Evolutionary conservation across 108 stramenopile species (phyloP).

Genomic region (Pseudonitzschia pungens): DNA sequence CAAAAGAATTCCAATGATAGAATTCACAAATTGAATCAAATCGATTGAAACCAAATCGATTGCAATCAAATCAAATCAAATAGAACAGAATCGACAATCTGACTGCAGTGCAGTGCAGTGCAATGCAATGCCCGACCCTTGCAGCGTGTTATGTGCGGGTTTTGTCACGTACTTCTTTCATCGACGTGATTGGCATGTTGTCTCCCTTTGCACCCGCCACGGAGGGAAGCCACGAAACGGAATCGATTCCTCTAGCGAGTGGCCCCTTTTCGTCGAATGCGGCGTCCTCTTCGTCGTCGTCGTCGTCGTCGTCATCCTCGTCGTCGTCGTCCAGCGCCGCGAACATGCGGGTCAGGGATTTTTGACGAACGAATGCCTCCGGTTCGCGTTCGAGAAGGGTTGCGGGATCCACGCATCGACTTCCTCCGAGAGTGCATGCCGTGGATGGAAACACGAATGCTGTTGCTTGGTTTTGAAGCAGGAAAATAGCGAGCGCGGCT

Average conservation of each 20-base stretch:
- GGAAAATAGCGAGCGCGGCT: not conserved
- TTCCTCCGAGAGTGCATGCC: not conserved
- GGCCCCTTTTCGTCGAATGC: conserved; percentile 54
- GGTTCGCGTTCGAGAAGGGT: not conserved
- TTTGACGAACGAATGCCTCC: not conserved
- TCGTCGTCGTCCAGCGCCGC: conserved; percentile 20
- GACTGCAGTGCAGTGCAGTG: too few relatives aligned
- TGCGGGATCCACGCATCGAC: not conserved
- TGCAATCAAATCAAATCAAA: too few relatives aligned
- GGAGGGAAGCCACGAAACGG: conserved; percentile 82
- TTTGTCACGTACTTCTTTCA: conserved; percentile 21
- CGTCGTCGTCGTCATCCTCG: conserved; percentile 42
- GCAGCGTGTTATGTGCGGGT: not conserved
- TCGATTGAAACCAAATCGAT: too few relatives aligned
- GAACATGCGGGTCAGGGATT: not conserved
- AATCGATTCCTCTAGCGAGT: conserved; percentile 64
- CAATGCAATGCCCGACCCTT: not conserved
- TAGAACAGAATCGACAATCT: too few relatives aligned
- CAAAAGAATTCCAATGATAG: not conserved
- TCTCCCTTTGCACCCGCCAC: conserved; percentile 38
- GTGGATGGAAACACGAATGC: conserved; percentile 11
- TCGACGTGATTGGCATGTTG: conserved; percentile 7
- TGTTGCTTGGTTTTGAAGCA: conserved; percentile 7
- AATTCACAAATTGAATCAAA: too few relatives aligned
- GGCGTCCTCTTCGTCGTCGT: too few relatives aligned